phyloP scores from a whole-genome alignment of 139 green algal species.

The Chloropicon primus region DNA sequence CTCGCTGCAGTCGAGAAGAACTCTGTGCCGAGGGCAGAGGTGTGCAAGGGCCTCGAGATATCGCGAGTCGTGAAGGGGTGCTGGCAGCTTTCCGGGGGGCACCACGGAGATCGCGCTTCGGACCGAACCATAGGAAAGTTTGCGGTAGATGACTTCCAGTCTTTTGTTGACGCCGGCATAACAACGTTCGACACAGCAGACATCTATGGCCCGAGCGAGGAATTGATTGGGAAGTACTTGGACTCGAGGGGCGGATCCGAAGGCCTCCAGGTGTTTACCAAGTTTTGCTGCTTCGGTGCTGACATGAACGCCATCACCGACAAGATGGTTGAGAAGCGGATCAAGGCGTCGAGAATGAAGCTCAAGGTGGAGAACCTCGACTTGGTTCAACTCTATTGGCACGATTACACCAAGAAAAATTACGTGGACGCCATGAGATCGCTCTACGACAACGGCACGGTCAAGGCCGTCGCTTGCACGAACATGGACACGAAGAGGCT shows the following conservation, averaged over 20 bases:
- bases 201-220: constrained; percentile 69
- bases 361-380: constrained; percentile 34
- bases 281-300: constrained; percentile 61
- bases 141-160: constrained; percentile 46
- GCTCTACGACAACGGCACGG: constrained; percentile 37
- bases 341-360: constrained; percentile 13
- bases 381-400: constrained; percentile 61
- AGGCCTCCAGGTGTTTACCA: constrained; percentile 52
- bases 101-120: constrained; percentile 41
- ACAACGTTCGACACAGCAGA: constrained; percentile 49
- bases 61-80: constrained; percentile 42
- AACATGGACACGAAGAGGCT: constrained; percentile 71
- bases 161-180: constrained; percentile 45
- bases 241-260: background rate
- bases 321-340: constrained; percentile 20
- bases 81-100: constrained; percentile 61
- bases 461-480: constrained; percentile 56
- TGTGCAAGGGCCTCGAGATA: background rate
- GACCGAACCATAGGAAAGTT: constrained; percentile 50
- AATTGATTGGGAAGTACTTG: constrained; percentile 57
- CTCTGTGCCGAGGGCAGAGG: background rate
- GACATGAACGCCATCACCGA: constrained; percentile 29
- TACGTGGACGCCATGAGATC: constrained; percentile 50
- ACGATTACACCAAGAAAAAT: constrained; percentile 27
- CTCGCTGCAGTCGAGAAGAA: background rate